These are phyloP conservation scores for Didymella segeticola DNA, from an alignment of 2,329 filamentous ascomycete genomes.

Conservation along the genomic window DNA sequence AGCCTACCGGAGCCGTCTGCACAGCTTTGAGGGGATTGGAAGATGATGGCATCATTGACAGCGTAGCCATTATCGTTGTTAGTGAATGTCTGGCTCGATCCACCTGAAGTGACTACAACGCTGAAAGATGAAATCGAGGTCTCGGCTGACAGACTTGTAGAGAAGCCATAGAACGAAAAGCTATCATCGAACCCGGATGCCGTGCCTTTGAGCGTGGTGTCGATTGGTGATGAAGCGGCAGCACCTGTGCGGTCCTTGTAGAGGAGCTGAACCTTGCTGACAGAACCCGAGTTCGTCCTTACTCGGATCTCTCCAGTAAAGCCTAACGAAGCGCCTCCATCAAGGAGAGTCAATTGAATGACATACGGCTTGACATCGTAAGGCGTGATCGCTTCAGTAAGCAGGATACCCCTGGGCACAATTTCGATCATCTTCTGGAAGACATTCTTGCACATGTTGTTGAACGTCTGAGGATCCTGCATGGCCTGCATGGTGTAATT, in stretches of 20 bases:
- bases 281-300: slow-evolving; percentile 58
- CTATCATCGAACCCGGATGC: slow-evolving; percentile 66
- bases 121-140: slow-evolving; percentile 69
- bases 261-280: slow-evolving; percentile 58
- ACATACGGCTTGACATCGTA: slow-evolving; percentile 67
- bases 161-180: slow-evolving; percentile 55
- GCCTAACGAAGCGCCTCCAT: slow-evolving; percentile 56
- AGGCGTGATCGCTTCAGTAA: slow-evolving; percentile 61
- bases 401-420: slow-evolving; percentile 59
- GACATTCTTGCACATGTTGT: slow-evolving; percentile 57
- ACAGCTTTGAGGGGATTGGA: slow-evolving; percentile 66
- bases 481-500: slow-evolving; percentile 63
- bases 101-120: slow-evolving; percentile 58
- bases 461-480: slow-evolving; percentile 55
- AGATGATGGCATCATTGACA: slow-evolving; percentile 62
- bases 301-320: slow-evolving; percentile 65
- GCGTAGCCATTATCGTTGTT: slow-evolving; percentile 66
- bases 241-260: slow-evolving; percentile 65
- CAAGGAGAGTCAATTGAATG: slow-evolving; percentile 62
- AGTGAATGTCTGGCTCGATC: slow-evolving; percentile 54
- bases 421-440: slow-evolving; percentile 69
- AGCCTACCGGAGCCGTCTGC: slow-evolving; percentile 40
- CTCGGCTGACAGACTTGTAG: slow-evolving; percentile 59
- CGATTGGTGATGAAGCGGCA: slow-evolving; percentile 54
- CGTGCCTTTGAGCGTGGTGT: slow-evolving; percentile 56